A percentile compares a stretch with the other conserved stretches of the same genome.
phyloP scores from a whole-genome alignment of 2,329 filamentous ascomycete species.

The Arthroderma sp. region DNA sequence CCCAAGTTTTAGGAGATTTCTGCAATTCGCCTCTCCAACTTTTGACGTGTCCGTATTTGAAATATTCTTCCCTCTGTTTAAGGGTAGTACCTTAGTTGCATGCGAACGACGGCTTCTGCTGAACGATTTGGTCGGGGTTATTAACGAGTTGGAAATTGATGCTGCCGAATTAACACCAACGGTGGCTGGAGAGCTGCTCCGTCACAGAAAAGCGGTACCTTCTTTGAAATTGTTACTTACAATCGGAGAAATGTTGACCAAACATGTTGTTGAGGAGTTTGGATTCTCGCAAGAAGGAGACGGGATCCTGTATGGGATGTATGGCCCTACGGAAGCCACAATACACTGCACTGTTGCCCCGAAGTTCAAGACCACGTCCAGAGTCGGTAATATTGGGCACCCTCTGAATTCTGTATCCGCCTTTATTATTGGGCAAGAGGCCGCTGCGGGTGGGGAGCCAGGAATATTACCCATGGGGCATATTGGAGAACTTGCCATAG shows the following conservation, averaged over 20 bases:
- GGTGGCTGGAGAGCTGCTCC: conserved; percentile 64
- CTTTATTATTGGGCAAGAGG: conserved; percentile 48
- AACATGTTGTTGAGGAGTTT: conserved; percentile 65
- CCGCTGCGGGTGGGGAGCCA: conserved; percentile 18
- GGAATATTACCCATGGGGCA: conserved; percentile 51
- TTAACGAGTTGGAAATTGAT: conserved; percentile 57
- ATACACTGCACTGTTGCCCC: conserved; percentile 78
- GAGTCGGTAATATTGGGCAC: conserved; percentile 58
- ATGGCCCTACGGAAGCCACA: conserved; percentile 81
- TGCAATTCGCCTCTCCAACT: conserved; percentile 84
- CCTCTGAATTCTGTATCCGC: conserved; percentile 72
- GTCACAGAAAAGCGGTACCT: conserved; percentile 54
- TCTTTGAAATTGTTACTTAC: conserved; percentile 60
- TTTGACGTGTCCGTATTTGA: conserved; percentile 95
- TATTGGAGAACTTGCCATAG: conserved; percentile 67
- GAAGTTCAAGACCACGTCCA: conserved; percentile 42
- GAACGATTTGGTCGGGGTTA: conserved; percentile 56
- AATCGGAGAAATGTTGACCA: conserved; percentile 85
- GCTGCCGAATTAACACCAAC: conserved; percentile 83
- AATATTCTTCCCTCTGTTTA: conserved; percentile 74
- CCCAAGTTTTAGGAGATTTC: conserved; percentile 61
- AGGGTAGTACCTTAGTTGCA: conserved; percentile 59
- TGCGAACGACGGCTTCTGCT: conserved; percentile 59
- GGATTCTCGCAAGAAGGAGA: conserved; percentile 41
- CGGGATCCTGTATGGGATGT: conserved; percentile 80